Conservation (phyloP, 2,329 filamentous ascomycete species). For the Ophiostoma populinum region DNA sequence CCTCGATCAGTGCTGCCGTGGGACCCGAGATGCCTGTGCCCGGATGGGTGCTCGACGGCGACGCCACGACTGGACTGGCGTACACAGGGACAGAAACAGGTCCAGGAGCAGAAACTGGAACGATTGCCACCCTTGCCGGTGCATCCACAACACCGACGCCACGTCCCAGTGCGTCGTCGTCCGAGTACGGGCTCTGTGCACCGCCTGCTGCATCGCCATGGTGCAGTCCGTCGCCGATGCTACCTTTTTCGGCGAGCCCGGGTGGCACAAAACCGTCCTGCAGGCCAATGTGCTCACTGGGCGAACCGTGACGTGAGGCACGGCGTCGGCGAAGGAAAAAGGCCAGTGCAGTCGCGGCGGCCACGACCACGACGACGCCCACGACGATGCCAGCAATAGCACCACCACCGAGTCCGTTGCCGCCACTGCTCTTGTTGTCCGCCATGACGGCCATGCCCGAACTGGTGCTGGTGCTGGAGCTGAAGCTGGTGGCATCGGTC, state of each 20-base stretch:
- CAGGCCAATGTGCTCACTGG: conserved; percentile 1
- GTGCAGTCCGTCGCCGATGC: background rate
- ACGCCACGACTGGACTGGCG: too few species aligned
- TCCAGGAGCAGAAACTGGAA: too few species aligned
- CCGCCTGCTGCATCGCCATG: too few species aligned
- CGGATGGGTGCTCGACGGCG: background rate
- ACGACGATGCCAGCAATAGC: conserved; percentile 32
- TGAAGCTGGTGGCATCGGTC: too few species aligned
- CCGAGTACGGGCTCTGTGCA: background rate
- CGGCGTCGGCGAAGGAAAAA: conserved; percentile 30
- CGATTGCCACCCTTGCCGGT: too few species aligned
- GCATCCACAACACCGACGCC: background rate
- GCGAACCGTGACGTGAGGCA: background rate
- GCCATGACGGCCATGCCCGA: background rate
- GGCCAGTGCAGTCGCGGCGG: conserved; percentile 19
- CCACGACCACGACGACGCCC: conserved; percentile 21
- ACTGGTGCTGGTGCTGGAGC: background rate
- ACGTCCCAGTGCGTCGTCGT: conserved; percentile 1
- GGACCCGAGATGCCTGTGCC: conserved; percentile 4
- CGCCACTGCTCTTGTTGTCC: background rate
- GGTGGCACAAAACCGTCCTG: background rate
- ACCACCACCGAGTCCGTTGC: conserved; percentile 21
- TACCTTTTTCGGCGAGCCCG: background rate
- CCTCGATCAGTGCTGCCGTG: conserved; percentile 28
- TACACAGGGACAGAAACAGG: too few species aligned